phyloP scores from a whole-genome alignment of 352 stramenopile species.

The Phytopythium cucurbitacearum region DNA sequence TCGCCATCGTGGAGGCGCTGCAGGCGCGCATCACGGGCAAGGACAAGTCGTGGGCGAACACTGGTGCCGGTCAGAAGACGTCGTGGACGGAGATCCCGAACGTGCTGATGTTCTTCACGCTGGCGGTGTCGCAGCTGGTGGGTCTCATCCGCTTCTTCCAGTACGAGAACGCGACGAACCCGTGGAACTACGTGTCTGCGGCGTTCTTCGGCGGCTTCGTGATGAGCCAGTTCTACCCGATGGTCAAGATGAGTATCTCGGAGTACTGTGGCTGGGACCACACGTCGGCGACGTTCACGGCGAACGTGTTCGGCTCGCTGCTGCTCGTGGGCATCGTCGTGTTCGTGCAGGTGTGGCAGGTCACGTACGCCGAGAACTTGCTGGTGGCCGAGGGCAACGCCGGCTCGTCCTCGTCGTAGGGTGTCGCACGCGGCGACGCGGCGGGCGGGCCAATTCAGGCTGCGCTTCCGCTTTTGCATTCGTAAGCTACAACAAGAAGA shows the following conservation, averaged over 20 bases:
- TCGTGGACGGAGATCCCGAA: slow-evolving; percentile 88
- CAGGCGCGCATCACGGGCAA: slow-evolving; percentile 78
- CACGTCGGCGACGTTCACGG: slow-evolving; percentile 76
- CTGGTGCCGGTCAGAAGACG: slow-evolving; percentile 85
- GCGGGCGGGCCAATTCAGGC: too few species aligned
- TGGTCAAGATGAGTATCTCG: slow-evolving; percentile 91
- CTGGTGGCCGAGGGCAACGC: slow-evolving; percentile 42
- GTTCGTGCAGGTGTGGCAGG: slow-evolving; percentile 87
- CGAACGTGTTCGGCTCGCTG: slow-evolving; percentile 81
- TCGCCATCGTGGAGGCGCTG: slow-evolving; percentile 80
- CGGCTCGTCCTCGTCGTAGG: slow-evolving; percentile 20
- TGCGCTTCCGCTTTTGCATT: too few species aligned
- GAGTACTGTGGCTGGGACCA: slow-evolving; percentile 89
- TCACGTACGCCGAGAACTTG: slow-evolving; percentile 79
- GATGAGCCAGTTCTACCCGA: slow-evolving; percentile 85
- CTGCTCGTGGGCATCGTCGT: slow-evolving; percentile 81
- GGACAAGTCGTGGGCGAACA: slow-evolving; percentile 87
- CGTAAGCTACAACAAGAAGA: too few species aligned
- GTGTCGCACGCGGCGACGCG: not conserved
- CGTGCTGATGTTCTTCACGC: slow-evolving; percentile 86
- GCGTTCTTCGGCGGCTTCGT: slow-evolving; percentile 89
- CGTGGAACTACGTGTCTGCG: slow-evolving; percentile 87
- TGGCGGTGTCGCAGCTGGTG: slow-evolving; percentile 68
- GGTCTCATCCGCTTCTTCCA: slow-evolving; percentile 84
- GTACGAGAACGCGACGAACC: slow-evolving; percentile 86